These are phyloP conservation scores for Trichoderma sp. DNA, from an alignment of 2,329 filamentous ascomycete species.

Conservation along the genomic window DNA sequence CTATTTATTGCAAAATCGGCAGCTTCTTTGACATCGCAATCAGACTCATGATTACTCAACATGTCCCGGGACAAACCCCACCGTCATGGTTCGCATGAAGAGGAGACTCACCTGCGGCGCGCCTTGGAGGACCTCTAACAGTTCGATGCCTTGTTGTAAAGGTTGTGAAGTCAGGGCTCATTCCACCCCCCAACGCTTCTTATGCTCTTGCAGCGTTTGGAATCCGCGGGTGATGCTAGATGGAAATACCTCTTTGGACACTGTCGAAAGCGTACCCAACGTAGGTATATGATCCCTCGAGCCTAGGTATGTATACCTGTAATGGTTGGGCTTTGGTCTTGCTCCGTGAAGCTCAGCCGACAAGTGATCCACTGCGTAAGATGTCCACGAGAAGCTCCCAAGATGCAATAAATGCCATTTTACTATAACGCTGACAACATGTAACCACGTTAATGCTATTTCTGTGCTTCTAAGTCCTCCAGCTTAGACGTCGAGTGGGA, in stretches of 20 bases:
- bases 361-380: not conserved
- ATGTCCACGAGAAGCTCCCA: too few species aligned
- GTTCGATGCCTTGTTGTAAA: not conserved
- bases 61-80: not conserved
- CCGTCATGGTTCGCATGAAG: not conserved
- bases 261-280: not conserved
- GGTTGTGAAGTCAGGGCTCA: not conserved
- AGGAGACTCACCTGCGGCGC: not conserved
- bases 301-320: too few species aligned
- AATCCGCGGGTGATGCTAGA: not conserved
- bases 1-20: not conserved
- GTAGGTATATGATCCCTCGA: not conserved
- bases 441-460: not conserved
- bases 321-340: too few species aligned
- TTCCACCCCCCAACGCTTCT: too few species aligned
- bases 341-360: not conserved
- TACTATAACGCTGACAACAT: not conserved
- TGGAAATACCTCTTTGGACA: not conserved
- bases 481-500: too few species aligned
- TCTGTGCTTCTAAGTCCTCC: not conserved
- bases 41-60: not conserved
- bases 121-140: not conserved
- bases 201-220: not conserved
- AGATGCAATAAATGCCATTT: not conserved
- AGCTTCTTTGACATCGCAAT: not conserved